Evolutionary conservation across 306 rosid genomes (phyloP).

Genomic region (Inga laurina): DNA sequence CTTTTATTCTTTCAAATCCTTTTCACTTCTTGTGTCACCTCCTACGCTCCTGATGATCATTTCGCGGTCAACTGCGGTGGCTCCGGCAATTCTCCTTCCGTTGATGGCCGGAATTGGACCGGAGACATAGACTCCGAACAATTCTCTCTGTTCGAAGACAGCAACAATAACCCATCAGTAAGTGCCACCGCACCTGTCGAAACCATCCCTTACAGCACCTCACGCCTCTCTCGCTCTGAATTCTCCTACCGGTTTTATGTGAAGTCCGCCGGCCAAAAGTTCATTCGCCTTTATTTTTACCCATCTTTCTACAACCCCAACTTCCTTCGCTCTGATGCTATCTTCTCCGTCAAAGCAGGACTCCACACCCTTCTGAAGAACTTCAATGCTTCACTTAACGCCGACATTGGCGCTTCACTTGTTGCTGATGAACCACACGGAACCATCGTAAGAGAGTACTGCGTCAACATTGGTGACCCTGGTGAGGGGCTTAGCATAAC

Average conservation of each 20-base stretch:
- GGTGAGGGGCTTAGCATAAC: constrained; percentile 25
- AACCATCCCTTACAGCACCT: background rate
- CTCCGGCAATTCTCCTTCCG: background rate
- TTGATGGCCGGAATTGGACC: background rate
- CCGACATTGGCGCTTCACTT: background rate
- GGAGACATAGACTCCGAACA: background rate
- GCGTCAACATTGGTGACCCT: constrained; percentile 10
- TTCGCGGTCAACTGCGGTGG: background rate
- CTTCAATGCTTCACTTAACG: constrained; percentile 38
- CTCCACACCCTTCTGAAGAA: constrained; percentile 40
- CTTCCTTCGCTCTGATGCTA: constrained; percentile 8
- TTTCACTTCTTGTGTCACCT: background rate
- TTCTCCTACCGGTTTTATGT: constrained; percentile 26
- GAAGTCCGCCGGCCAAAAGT: background rate
- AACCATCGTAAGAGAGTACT: constrained; percentile 15
- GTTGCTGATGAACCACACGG: too few species aligned
- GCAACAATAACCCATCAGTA: background rate
- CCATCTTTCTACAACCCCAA: background rate
- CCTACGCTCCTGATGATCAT: background rate
- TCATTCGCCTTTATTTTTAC: constrained; percentile 43
- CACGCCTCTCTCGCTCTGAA: constrained; percentile 8
- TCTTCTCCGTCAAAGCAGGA: constrained; percentile 48
- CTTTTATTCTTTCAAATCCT: background rate
- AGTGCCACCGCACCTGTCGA: too few species aligned
- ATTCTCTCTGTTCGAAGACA: background rate